Conservation (phyloP, 106 monocot species). For the Dendrobium huoshanense region DNA sequence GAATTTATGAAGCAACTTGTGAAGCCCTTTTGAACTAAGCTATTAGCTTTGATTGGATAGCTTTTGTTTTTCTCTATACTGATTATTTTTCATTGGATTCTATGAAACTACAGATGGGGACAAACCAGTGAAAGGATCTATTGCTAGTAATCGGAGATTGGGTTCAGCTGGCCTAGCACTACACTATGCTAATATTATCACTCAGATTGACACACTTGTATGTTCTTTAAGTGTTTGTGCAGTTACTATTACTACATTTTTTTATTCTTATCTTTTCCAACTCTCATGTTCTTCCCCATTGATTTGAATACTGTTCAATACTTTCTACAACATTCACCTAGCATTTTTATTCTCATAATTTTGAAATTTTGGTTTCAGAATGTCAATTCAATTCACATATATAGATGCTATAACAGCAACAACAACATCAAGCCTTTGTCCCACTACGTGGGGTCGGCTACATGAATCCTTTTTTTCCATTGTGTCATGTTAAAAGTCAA, state of each 20-base stretch:
- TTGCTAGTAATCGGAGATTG: conserved; percentile 33
- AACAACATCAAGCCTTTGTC: too few species aligned
- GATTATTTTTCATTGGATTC: background rate
- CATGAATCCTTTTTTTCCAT: too few species aligned
- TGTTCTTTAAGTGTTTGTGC: conserved; percentile 7
- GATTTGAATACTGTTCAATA: background rate
- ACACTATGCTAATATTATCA: conserved; percentile 95
- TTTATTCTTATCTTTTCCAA: background rate
- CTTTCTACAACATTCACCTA: background rate
- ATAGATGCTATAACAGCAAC: too few species aligned
- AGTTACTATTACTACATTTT: background rate
- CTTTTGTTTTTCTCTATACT: conserved; percentile 1
- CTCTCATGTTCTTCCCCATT: background rate
- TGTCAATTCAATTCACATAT: too few species aligned
- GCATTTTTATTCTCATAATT: background rate
- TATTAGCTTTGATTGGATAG: background rate
- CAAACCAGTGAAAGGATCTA: conserved; percentile 30
- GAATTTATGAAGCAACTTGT: background rate
- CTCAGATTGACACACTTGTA: conserved; percentile 92
- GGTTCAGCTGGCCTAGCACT: conserved; percentile 84
- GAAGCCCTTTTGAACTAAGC: background rate
- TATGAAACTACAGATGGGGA: conserved; percentile 41
- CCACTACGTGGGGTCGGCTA: too few species aligned
- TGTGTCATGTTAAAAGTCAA: too few species aligned
- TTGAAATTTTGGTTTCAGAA: too few species aligned